Percentiles rank a stretch among this genome's conserved stretches.
Evolutionary conservation across 2,329 filamentous ascomycete species (phyloP).

Genomic region (Sarocladiaceae sp.): DNA sequence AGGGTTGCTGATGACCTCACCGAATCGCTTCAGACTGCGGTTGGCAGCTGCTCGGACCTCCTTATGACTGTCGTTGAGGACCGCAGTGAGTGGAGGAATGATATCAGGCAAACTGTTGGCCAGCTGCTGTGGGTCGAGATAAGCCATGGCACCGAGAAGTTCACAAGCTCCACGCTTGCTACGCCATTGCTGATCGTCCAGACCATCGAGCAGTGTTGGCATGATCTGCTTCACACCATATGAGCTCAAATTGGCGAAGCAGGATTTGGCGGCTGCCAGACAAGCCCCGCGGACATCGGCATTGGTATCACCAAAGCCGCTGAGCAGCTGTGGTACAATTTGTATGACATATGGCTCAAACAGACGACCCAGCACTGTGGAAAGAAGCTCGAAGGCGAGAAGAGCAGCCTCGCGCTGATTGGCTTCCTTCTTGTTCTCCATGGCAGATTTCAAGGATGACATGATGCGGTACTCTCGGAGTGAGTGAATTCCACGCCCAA

Average conservation of each 20-base stretch:
- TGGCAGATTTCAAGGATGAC: slow-evolving; percentile 70
- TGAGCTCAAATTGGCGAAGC: slow-evolving; percentile 88
- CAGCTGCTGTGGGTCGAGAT: slow-evolving; percentile 92
- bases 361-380: slow-evolving; percentile 76
- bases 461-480: slow-evolving; percentile 84
- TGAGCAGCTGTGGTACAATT: slow-evolving; percentile 84
- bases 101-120: slow-evolving; percentile 91
- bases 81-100: slow-evolving; percentile 89
- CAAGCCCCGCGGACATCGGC: slow-evolving; percentile 90
- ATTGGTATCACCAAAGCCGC: slow-evolving; percentile 83
- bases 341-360: slow-evolving; percentile 98
- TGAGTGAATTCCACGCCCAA: slow-evolving; percentile 78
- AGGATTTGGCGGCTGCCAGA: slow-evolving; percentile 88
- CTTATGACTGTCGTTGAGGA: slow-evolving; percentile 97
- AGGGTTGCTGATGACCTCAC: slow-evolving; percentile 96
- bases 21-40: slow-evolving; percentile 93
- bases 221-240: slow-evolving; percentile 94
- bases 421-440: slow-evolving; percentile 93
- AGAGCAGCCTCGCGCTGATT: slow-evolving; percentile 86
- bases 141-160: slow-evolving; percentile 95
- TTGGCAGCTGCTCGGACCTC: slow-evolving; percentile 91
- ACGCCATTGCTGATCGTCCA: slow-evolving; percentile 95
- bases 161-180: slow-evolving; percentile 98
- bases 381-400: slow-evolving; percentile 85
- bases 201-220: slow-evolving; percentile 82